These are phyloP conservation scores for Tylopilus sp. DNA, from an alignment of 768 basidiomycete genomes.

Conservation along the genomic window DNA sequence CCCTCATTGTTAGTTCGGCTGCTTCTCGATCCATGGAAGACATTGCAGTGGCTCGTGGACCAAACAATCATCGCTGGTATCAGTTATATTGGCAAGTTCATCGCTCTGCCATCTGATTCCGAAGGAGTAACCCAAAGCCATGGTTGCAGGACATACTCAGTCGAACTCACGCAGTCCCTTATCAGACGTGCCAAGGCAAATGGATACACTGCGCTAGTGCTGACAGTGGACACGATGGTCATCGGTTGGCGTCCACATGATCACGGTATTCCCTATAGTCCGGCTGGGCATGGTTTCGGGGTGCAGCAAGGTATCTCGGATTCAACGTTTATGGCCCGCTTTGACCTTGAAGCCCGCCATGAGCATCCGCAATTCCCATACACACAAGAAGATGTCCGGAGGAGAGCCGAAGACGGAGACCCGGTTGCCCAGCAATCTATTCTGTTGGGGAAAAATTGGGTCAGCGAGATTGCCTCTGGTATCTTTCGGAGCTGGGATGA, in stretches of 20 bases:
- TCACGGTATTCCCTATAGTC: slow-evolving; percentile 37
- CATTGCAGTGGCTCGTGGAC: slow-evolving; percentile 34
- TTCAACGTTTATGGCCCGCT: slow-evolving; percentile 28
- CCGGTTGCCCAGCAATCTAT: slow-evolving; percentile 24
- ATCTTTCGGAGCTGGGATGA: slow-evolving; percentile 39
- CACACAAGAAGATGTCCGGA: slow-evolving; percentile 27
- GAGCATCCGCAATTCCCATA: slow-evolving; percentile 33
- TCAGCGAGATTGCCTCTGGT: slow-evolving; percentile 30
- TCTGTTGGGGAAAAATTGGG: slow-evolving; percentile 31
- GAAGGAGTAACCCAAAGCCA: background rate
- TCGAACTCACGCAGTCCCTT: slow-evolving; percentile 33
- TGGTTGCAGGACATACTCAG: background rate
- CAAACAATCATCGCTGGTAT: slow-evolving; percentile 42
- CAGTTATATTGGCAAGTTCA: slow-evolving; percentile 43
- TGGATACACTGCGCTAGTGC: slow-evolving; percentile 38
- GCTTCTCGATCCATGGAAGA: slow-evolving; percentile 47
- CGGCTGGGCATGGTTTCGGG: slow-evolving; percentile 30
- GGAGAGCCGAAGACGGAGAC: slow-evolving; percentile 30
- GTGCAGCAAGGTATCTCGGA: slow-evolving; percentile 37
- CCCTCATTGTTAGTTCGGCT: slow-evolving; percentile 28
- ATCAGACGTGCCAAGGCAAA: slow-evolving; percentile 40
- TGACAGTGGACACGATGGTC: slow-evolving; percentile 32
- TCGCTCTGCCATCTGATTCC: background rate
- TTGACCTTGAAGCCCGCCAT: slow-evolving; percentile 29
- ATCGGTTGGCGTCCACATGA: slow-evolving; percentile 20